A percentile compares a stretch with the other conserved stretches of the same genome.
phyloP scores from a whole-genome alignment of 176 grass and related monocot species.

The Pharus latifolius region DNA sequence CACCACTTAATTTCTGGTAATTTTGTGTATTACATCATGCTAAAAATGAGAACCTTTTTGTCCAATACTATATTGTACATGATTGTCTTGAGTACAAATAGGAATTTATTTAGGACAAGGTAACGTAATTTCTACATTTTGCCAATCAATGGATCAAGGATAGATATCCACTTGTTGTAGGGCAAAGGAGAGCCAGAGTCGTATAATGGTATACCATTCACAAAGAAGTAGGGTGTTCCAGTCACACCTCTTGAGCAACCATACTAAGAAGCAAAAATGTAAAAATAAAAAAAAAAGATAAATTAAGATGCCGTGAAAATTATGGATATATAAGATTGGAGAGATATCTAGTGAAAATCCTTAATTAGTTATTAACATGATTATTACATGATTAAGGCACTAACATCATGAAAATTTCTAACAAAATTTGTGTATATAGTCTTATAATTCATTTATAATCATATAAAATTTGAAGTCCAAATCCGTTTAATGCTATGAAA shows the following conservation, averaged over 20 bases:
- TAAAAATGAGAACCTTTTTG: too few relatives aligned
- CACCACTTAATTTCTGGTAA: too few relatives aligned
- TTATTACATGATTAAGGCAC: too few relatives aligned
- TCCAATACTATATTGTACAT: not conserved
- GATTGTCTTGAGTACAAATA: not conserved
- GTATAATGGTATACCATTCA: conserved; percentile 75
- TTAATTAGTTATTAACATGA: too few relatives aligned
- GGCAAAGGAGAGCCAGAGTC: conserved; percentile 11
- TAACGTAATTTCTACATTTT: conserved; percentile 14
- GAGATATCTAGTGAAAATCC: too few relatives aligned
- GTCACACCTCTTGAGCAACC: conserved; percentile 84
- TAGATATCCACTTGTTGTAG: conserved; percentile 57
- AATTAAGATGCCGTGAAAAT: not conserved
- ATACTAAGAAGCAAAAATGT: conserved; percentile 31
- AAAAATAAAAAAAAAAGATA: not conserved
- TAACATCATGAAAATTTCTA: too few relatives aligned
- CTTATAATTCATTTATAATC: too few relatives aligned
- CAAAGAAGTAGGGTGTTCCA: conserved; percentile 74
- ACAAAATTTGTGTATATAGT: too few relatives aligned
- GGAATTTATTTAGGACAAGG: not conserved
- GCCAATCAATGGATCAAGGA: conserved; percentile 48
- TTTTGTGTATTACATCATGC: too few relatives aligned
- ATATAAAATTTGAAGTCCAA: too few relatives aligned
- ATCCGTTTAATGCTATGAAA: too few relatives aligned
- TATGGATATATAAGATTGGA: not conserved